These are phyloP conservation scores for Pseudogymnoascus sp. DNA, from an alignment of 2,329 filamentous ascomycete genomes.

Conservation along the genomic window DNA sequence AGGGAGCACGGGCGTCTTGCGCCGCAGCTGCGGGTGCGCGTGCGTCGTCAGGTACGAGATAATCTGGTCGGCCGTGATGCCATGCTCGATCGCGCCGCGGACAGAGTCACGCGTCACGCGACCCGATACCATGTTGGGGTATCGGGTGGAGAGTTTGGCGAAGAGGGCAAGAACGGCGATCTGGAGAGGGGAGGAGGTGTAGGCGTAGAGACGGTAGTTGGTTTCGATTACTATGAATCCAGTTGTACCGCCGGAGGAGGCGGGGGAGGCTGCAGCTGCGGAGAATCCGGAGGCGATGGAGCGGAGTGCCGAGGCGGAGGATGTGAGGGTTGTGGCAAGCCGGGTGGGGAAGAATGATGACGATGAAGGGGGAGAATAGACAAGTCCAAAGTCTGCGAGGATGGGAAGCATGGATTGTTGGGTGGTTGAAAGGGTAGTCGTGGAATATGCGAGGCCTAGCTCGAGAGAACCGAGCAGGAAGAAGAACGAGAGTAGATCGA, in stretches of 20 bases:
- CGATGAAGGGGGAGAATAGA: conserved; percentile 61
- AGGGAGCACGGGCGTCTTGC: conserved; percentile 66
- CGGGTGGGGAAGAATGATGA: conserved; percentile 82
- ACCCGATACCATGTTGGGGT: conserved; percentile 88
- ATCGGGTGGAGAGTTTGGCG: conserved; percentile 78
- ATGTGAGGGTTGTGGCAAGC: conserved; percentile 86
- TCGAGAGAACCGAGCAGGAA: conserved; percentile 93
- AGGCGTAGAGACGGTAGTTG: conserved; percentile 95
- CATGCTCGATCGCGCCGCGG: conserved; percentile 75
- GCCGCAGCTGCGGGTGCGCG: conserved; percentile 86
- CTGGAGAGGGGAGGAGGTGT: conserved; percentile 87
- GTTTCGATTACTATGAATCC: conserved; percentile 96
- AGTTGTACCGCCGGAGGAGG: conserved; percentile 37
- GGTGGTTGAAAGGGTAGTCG: conserved; percentile 69
- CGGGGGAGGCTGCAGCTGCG: conserved; percentile 43
- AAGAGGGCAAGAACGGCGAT: conserved; percentile 93
- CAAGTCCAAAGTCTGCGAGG: conserved; percentile 84
- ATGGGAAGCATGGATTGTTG: conserved; percentile 86
- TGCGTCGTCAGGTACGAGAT: conserved; percentile 87
- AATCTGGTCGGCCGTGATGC: conserved; percentile 93
- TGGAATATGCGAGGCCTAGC: conserved; percentile 85
- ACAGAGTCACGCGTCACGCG: conserved; percentile 85
- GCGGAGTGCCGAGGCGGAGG: conserved; percentile 60
- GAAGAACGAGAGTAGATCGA: conserved; percentile 91
- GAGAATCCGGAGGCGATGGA: conserved; percentile 62